Base-by-base conservation (phyloP, 441 rosid genomes). In the Populus hybrid region DNA sequence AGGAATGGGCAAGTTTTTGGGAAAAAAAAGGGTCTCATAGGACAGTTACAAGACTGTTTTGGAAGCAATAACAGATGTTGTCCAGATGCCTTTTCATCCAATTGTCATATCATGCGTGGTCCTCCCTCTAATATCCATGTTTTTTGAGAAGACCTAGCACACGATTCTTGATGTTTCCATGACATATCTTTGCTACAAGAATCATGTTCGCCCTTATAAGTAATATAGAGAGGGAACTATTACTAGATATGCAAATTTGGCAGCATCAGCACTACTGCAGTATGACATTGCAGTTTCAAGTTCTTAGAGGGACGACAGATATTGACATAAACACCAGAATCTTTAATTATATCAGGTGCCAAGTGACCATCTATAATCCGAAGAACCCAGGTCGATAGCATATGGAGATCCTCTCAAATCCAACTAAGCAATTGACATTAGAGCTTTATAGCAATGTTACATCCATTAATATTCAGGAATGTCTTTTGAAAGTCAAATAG, bases 311-410 rank as follows among this genome's bases (percentile, higher is more conserved):
- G 64, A 70, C 8, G 65, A n/a, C n/a, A 61, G 61, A 46, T 72
- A 66, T 32, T 78, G 63, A 68, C 34, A 26, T 24, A 38, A n/a
- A 73, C 40, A 78, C 73, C 77, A 78, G 65, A 59, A 19, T n/a
- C 77, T 59, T 72, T 36, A 78, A 72, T 67, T 32, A 78, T 72
- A 19, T 59, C 21, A 72, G 64, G 18, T 69, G 76, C 23, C 36
- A 32, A 72, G 53, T 19, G 24, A 67, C 57, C 36, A 66, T 9
- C 75, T 38, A 65, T 40, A 23, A 64, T 24, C 75, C 34, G 14
- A 30, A 14, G 5, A n/a, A 28, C 11, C 40, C 23, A 32, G 16
- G 9, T 5, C 26, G 19, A 46, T 3, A 7, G 26, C 61, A 12
- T 28, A 9, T 14, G 1, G 21, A 32, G 32, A 61, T 8, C 11